Evolutionary conservation across 2,329 filamentous ascomycete species (phyloP), one percentile per base, ranked within the genome.

Genomic region (Coleophoma crateriformis): DNA sequence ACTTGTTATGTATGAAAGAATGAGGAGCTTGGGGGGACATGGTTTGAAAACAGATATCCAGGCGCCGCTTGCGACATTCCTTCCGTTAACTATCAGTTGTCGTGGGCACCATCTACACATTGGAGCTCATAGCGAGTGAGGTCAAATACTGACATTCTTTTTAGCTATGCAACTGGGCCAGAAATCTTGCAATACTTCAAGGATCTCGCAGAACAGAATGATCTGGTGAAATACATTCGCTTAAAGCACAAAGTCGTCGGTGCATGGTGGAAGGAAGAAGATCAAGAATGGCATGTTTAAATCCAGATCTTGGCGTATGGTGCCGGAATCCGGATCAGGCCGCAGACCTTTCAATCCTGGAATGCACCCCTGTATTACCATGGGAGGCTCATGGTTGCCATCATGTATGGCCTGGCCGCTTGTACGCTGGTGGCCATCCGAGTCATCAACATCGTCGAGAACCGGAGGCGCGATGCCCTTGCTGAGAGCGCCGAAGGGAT

Each of bases 21-120:
- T 46, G 50, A 59, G 5, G 67, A 69, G 39, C 58, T 74, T 32
- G 67, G 76, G 19, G 78, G 78, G 3, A 81, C 78, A 0, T 82
- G 78, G 78, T 70, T 71, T 53, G 78, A 81, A 60, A 81, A 80
- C 59, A 48, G 51, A 68, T 82, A 82, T 53, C 78, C 78, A 0
- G 78, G 78, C 12, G 79, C 76, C 55, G 70, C 71, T 47, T 81
- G 77, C 34, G 54, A 56, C 45, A 56, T 54, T 33, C 54, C 51
- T 27, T 52, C 51, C 19, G 48, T 54, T 1, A 81, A 81, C 63
- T 76, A 71, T 47, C 49, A 53, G 17, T 46, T 50, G 19, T 50
- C 43, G 12, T 51, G 44, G 47, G 49, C 44, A 44, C 47, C 47
- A 46, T 50, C 49, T 13, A 32, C 49, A 15, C 22, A 48, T 10